Percentiles rank a stretch among this genome's conserved stretches.
Conservation (phyloP, 495 filamentous ascomycete genomes). For the Geoglossum glabrum region DNA sequence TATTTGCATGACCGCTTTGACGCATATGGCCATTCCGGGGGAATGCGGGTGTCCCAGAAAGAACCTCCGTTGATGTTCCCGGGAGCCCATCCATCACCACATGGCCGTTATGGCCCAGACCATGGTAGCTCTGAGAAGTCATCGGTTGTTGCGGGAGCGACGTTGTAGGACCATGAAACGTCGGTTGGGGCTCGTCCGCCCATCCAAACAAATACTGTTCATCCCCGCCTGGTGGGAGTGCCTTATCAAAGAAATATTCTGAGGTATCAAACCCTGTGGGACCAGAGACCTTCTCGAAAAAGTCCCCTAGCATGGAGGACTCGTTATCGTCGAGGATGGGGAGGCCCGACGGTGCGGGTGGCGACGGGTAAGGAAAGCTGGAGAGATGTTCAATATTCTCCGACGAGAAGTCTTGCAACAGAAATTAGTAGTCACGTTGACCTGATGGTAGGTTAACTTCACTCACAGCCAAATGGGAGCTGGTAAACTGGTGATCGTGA, state of each 20-base stretch:
- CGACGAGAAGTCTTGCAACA: background rate
- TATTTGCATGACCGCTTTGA: background rate
- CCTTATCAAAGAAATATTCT: conserved; percentile 34
- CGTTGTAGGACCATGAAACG: conserved; percentile 38
- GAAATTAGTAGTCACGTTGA: background rate
- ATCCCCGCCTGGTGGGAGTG: conserved; percentile 24
- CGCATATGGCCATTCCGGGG: conserved; percentile 7
- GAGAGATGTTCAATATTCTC: background rate
- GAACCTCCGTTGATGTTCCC: conserved; percentile 13
- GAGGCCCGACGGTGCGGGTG: conserved; percentile 23
- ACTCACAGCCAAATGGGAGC: conserved; percentile 5
- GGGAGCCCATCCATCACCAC: conserved; percentile 12
- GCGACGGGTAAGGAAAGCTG: conserved; percentile 2
- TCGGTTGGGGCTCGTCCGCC: conserved; percentile 35
- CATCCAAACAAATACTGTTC: conserved; percentile 17
- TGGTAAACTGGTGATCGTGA: conserved; percentile 1
- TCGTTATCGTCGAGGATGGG: conserved; percentile 41
- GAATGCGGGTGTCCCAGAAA: conserved; percentile 14
- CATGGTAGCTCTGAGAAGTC: conserved; percentile 6
- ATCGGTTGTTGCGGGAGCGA: conserved; percentile 32
- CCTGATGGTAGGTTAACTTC: background rate
- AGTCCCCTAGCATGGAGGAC: conserved; percentile 36
- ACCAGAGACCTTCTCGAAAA: conserved; percentile 36
- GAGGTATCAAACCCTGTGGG: conserved; percentile 29
- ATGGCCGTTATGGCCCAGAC: conserved; percentile 9